phyloP scores from a whole-genome alignment of 2,329 filamentous ascomycete species.

The Colletotrichum lini region DNA sequence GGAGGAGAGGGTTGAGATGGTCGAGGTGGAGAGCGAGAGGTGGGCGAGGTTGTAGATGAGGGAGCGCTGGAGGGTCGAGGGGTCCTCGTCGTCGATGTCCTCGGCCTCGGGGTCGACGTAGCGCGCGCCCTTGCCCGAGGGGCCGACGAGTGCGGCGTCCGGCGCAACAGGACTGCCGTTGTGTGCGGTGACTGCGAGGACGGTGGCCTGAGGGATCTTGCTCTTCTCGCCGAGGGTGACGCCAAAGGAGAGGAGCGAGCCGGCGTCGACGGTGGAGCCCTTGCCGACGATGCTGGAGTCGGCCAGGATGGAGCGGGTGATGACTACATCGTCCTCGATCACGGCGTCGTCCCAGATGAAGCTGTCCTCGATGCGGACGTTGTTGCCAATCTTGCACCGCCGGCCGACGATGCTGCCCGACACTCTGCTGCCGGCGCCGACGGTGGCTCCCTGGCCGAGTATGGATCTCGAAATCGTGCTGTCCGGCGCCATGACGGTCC shows the following conservation, averaged over 20 bases:
- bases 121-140: constrained; percentile 64
- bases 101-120: constrained; percentile 64
- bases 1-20: constrained; percentile 74
- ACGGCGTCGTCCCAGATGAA: constrained; percentile 90
- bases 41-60: constrained; percentile 69
- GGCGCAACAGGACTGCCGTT: constrained; percentile 55
- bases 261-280: constrained; percentile 76
- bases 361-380: constrained; percentile 83
- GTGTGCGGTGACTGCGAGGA: constrained; percentile 54
- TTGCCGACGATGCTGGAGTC: constrained; percentile 80
- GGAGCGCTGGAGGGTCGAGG: constrained; percentile 66
- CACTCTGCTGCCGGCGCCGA: constrained; percentile 81
- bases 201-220: constrained; percentile 55
- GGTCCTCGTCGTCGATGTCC: constrained; percentile 65
- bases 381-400: constrained; percentile 87
- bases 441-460: constrained; percentile 81
- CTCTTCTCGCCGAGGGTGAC: constrained; percentile 78
- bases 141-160: constrained; percentile 64
- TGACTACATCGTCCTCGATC: constrained; percentile 80
- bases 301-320: constrained; percentile 83
- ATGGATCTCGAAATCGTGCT: constrained; percentile 80
- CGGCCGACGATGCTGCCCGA: constrained; percentile 85
- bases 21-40: constrained; percentile 68
- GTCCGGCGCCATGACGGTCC: constrained; percentile 81
- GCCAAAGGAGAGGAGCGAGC: constrained; percentile 84